A percentile compares a stretch with the other conserved stretches of the same genome.
These are phyloP conservation scores for Podospora comata DNA, from an alignment of 495 filamentous ascomycete genomes.

Conservation along the genomic window DNA sequence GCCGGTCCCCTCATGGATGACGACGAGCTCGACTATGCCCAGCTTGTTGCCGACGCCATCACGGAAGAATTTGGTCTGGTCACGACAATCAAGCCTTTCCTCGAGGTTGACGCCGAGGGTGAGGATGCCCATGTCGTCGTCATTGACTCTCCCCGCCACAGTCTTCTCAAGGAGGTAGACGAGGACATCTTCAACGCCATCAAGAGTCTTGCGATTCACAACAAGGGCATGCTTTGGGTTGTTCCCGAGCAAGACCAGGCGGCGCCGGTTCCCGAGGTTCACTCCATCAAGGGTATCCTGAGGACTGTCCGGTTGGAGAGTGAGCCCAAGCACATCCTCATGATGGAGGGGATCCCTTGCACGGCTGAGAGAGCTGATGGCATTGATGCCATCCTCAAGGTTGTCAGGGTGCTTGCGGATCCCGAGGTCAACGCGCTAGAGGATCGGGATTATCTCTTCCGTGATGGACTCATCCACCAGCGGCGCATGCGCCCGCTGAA, in stretches of 20 bases:
- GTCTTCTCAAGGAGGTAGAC: neutral
- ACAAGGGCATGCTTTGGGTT: conserved; percentile 4
- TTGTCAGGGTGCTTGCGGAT: neutral
- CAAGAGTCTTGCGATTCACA: neutral
- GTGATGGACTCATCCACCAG: neutral
- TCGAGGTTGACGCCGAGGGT: neutral
- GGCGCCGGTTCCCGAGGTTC: neutral
- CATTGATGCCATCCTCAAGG: conserved; percentile 1
- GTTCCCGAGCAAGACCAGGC: neutral
- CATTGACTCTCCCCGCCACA: conserved; percentile 6
- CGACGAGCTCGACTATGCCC: conserved; percentile 1
- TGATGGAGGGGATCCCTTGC: neutral
- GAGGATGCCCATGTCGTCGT: neutral
- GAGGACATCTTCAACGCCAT: neutral
- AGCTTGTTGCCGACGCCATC: neutral
- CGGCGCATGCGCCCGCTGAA: neutral
- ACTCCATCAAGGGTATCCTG: neutral
- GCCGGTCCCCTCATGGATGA: conserved; percentile 1
- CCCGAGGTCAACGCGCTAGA: neutral
- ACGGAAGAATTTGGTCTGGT: neutral
- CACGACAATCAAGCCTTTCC: neutral
- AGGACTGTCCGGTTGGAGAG: conserved; percentile 1
- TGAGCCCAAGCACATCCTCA: neutral
- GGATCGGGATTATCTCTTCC: neutral
- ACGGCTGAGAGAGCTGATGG: neutral